These are phyloP conservation scores for Schoenoplectus triqueter DNA, from an alignment of 202 grass and related monocot species.

Conservation along the genomic window DNA sequence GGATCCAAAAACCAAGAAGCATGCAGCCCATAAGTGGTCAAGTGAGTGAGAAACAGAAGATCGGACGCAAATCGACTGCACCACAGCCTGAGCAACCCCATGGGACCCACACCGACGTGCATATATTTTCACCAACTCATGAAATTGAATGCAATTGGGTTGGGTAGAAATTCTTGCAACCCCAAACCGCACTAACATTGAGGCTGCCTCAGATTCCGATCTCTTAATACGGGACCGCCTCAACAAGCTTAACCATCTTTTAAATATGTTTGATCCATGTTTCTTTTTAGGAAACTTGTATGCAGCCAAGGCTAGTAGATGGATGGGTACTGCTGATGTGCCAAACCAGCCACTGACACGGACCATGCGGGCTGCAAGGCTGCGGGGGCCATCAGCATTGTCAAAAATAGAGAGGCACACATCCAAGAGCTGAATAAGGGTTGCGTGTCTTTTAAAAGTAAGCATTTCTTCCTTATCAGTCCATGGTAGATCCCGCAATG, in stretches of 20 bases:
- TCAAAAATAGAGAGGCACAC: constrained; percentile 94
- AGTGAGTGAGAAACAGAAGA: constrained; percentile 72
- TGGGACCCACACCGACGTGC: constrained; percentile 63
- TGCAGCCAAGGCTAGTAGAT: constrained; percentile 79
- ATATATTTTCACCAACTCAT: constrained; percentile 85
- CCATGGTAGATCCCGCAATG: constrained; percentile 65
- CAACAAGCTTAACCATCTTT: constrained; percentile 61
- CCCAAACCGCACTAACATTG: constrained; percentile 91
- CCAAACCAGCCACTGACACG: constrained; percentile 91
- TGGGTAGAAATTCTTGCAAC: constrained; percentile 71
- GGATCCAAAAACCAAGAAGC: constrained; percentile 84
- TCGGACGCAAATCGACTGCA: constrained; percentile 81
- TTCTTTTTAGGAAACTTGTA: constrained; percentile 85
- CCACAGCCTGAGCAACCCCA: constrained; percentile 59
- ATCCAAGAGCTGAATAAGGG: constrained; percentile 80
- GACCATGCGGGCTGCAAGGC: constrained; percentile 87
- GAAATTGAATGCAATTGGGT: constrained; percentile 75
- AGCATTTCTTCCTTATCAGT: constrained; percentile 61
- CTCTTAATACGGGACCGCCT: constrained; percentile 65
- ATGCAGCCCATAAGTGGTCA: constrained; percentile 90
- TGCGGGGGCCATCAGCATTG: constrained; percentile 83
- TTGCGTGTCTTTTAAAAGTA: constrained; percentile 66
- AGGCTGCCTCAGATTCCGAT: constrained; percentile 91
- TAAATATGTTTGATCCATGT: constrained; percentile 57
- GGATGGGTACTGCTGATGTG: constrained; percentile 62